Evolutionary conservation across 306 rosid genomes (phyloP), one percentile per base, ranked within the genome.

Genomic region (Senna tora): DNA sequence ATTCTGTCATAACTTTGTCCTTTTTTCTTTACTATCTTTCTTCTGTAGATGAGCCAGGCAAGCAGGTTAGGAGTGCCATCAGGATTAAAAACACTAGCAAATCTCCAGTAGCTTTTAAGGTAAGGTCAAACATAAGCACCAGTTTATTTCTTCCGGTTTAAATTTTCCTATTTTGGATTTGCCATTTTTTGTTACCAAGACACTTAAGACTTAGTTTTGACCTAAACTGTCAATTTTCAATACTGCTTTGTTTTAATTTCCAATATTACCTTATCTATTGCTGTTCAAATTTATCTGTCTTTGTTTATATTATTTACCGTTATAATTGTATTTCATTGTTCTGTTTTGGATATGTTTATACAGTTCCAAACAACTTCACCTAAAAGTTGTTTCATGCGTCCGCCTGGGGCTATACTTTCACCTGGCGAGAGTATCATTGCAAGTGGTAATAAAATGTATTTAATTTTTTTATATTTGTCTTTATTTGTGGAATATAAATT

Each of bases 331-430:
- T 65, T 75, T 75, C 33, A 8, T 54, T 54, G 46, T 15, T 74
- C 5, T 50, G 17, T 56, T 38, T 58, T 72, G 25, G 41, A 34
- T 43, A 22, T 61, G 72, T 25, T 14, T 65, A 22, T 67, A 57
- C 53, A 93, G 98, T 93, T 93, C 74, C 98, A 90, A 93, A 93
- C 98, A 28, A 93, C 98, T 78, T 90, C 97, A 49, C 98, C 98
- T 6, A 93, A 93, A 80, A 93, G 98, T 73, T 93, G 98, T 81
- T 93, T 93, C 85, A 93, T 93, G 98, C 98, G 97, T 59, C 98
- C 98, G 56, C 97, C 98, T 0, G 98, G 98, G 54, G 97, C 97
- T 34, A 79, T 93, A 75, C 98, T 93, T 51, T 82, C 88, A 65
- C 98, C 97, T 45, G 98, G 98, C 10, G 93, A 93, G 87, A 93